phyloP scores from a whole-genome alignment of 176 grass and related monocot genomes.

The Chrysopogon serrulatus region DNA sequence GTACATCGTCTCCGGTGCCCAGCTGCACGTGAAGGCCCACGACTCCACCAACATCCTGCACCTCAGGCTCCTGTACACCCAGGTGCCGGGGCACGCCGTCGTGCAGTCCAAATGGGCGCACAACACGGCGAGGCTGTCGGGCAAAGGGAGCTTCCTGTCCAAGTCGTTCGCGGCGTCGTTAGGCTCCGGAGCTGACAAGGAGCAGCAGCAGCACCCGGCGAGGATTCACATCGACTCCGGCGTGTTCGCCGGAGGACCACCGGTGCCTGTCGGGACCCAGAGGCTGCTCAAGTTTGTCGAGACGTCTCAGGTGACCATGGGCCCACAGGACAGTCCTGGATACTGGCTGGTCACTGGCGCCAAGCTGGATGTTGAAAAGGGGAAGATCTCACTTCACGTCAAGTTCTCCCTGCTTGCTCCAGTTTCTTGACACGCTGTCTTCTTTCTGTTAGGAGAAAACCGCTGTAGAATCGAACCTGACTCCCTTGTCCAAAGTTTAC shows the following conservation, averaged over 20 bases:
- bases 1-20: conserved; percentile 67
- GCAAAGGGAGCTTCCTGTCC: conserved; percentile 54
- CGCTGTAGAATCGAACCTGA: neutral
- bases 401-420: conserved; percentile 84
- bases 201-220: conserved; percentile 13
- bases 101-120: conserved; percentile 66
- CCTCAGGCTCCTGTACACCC: conserved; percentile 67
- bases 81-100: conserved; percentile 48
- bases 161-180: conserved; percentile 34
- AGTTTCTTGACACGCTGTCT: conserved; percentile 29
- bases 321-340: conserved; percentile 69
- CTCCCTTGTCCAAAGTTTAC: neutral
- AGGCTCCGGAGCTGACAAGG: neutral
- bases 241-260: conserved; percentile 55
- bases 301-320: conserved; percentile 67
- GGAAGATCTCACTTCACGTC: conserved; percentile 75
- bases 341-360: conserved; percentile 91
- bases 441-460: neutral
- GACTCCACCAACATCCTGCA: conserved; percentile 50
- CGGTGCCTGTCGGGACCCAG: conserved; percentile 53
- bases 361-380: conserved; percentile 71
- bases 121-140: conserved; percentile 23
- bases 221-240: conserved; percentile 57
- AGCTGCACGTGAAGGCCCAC: conserved; percentile 51
- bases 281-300: conserved; percentile 81